These are phyloP conservation scores for Maudiozyma barnettii DNA, from an alignment of 805 yeast species.

Conservation along the genomic window DNA sequence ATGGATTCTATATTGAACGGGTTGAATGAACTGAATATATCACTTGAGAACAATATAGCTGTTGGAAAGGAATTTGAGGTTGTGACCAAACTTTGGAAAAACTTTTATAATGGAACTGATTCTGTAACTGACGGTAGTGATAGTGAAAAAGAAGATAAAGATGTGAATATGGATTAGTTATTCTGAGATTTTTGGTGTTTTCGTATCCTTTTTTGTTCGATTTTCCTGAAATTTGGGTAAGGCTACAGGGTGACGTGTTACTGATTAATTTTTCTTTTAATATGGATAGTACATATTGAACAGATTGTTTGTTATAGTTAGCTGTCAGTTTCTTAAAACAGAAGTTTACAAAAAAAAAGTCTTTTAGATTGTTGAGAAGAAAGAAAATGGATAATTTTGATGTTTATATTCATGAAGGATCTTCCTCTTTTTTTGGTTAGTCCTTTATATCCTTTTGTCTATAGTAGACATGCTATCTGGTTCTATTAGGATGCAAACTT, in stretches of 20 bases:
- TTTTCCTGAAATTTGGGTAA: background rate
- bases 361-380: too few relatives aligned
- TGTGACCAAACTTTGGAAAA: slow-evolving; percentile 61
- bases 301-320: background rate
- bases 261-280: too few relatives aligned
- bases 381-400: too few relatives aligned
- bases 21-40: slow-evolving; percentile 54
- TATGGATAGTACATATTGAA: too few relatives aligned
- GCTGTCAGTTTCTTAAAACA: background rate
- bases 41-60: slow-evolving; percentile 56
- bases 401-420: too few relatives aligned
- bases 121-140: slow-evolving; percentile 4
- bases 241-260: background rate
- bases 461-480: too few relatives aligned
- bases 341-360: background rate
- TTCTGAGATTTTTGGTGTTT: background rate
- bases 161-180: slow-evolving; percentile 1
- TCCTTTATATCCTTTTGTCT: too few relatives aligned
- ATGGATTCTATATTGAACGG: slow-evolving; percentile 60
- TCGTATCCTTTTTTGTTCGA: background rate
- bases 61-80: slow-evolving; percentile 71
- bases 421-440: too few relatives aligned
- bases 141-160: slow-evolving; percentile 3
- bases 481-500: slow-evolving; percentile 2
- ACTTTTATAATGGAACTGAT: slow-evolving; percentile 47